Evolutionary conservation across 2,329 filamentous ascomycete species (phyloP).

Genomic region (Penicillium sclerotiorum): DNA sequence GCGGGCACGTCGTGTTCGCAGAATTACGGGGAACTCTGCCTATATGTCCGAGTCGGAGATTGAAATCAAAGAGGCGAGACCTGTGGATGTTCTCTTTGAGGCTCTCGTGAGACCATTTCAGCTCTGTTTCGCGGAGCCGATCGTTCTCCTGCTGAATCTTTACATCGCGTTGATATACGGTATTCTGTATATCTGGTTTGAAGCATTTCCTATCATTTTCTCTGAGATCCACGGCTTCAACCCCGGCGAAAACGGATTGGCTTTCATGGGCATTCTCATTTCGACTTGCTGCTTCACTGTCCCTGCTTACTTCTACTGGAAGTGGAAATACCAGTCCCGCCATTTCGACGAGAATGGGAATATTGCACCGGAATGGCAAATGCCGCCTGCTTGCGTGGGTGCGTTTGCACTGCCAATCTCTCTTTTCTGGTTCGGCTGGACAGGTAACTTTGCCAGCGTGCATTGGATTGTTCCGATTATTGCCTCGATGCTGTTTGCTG

Average conservation of each 20-base stretch:
- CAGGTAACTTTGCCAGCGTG: conserved; percentile 56
- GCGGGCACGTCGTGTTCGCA: conserved; percentile 30
- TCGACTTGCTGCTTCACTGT: conserved; percentile 37
- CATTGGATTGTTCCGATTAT: conserved; percentile 70
- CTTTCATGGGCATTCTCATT: conserved; percentile 30
- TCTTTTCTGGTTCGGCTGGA: conserved; percentile 69
- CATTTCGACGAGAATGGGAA: conserved; percentile 23
- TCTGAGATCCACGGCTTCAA: conserved; percentile 35
- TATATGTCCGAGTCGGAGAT: conserved; percentile 47
- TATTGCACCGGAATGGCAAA: conserved; percentile 43
- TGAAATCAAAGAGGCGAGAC: conserved; percentile 32
- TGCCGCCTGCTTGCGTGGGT: conserved; percentile 65
- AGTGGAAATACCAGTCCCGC: conserved; percentile 20
- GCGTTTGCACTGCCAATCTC: conserved; percentile 65
- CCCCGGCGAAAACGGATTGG: conserved; percentile 30
- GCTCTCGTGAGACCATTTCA: conserved; percentile 45
- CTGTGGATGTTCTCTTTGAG: conserved; percentile 44
- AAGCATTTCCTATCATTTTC: conserved; percentile 49
- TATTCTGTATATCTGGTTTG: conserved; percentile 42
- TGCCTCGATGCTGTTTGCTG: conserved; percentile 64
- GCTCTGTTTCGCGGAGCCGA: conserved; percentile 26
- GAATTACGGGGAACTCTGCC: conserved; percentile 42
- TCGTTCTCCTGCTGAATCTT: conserved; percentile 25
- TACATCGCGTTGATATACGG: conserved; percentile 29
- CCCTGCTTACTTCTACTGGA: conserved; percentile 42